Evolutionary conservation across 768 basidiomycete species (phyloP).

Genomic region (Rhodocollybia butyracea): DNA sequence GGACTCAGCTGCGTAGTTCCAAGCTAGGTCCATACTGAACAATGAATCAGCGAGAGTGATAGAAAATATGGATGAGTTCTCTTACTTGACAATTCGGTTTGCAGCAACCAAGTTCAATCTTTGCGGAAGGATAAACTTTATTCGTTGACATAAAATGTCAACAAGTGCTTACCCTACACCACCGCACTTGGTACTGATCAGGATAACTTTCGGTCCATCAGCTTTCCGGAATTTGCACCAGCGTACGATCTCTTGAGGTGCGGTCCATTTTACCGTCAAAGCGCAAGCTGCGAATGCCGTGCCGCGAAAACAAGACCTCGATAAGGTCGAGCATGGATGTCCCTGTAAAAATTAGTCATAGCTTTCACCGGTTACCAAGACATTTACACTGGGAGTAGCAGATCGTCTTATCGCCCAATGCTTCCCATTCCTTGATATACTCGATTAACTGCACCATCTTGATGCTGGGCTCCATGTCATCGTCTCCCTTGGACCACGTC

Average conservation of each 20-base stretch:
- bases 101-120: constrained; percentile 62
- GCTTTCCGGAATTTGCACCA: constrained; percentile 52
- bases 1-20: constrained; percentile 71
- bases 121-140: not conserved
- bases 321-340: constrained; percentile 70
- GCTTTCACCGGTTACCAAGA: not conserved
- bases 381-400: constrained; percentile 66
- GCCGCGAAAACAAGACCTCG: constrained; percentile 54
- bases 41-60: not conserved
- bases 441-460: constrained; percentile 63
- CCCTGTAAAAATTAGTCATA: no score
- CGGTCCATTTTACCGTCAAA: constrained; percentile 73
- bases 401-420: constrained; percentile 65
- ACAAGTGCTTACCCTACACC: constrained; percentile 49
- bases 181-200: constrained; percentile 67
- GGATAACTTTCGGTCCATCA: constrained; percentile 59
- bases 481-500: constrained; percentile 58
- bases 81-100: constrained; percentile 68
- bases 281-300: constrained; percentile 55
- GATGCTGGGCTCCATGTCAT: constrained; percentile 61
- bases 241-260: constrained; percentile 42
- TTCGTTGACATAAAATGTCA: not conserved
- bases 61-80: no score
- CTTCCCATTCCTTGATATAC: constrained; percentile 56
- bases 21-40: constrained; percentile 64